A percentile compares a stretch with the other conserved stretches of the same genome.
Conservation (phyloP, 257 asterid species). For the Verbascum thapsus region DNA sequence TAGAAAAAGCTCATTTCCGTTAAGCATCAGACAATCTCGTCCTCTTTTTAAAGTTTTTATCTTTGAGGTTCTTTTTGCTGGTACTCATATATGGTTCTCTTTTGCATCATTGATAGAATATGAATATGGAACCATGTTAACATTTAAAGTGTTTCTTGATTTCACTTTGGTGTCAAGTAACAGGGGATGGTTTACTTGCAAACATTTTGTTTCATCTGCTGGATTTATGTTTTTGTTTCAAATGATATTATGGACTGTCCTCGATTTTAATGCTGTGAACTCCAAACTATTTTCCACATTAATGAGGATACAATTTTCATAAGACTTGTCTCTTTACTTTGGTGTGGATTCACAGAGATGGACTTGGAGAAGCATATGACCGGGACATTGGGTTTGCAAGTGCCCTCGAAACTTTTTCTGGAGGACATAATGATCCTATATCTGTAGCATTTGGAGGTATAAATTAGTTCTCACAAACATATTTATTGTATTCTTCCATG, state of each 20-base stretch:
- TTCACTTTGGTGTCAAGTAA: not conserved
- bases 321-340: conserved; percentile 28
- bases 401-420: conserved; percentile 84
- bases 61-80: conserved; percentile 3
- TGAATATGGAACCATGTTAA: not conserved
- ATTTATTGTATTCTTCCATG: conserved; percentile 10
- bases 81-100: not conserved
- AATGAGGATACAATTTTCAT: conserved; percentile 2
- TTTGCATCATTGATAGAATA: conserved; percentile 1
- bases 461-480: conserved; percentile 15
- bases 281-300: conserved; percentile 1
- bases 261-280: conserved; percentile 7
- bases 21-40: conserved; percentile 3
- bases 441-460: conserved; percentile 89
- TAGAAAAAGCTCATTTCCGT: conserved; percentile 5
- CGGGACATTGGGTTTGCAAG: conserved; percentile 88
- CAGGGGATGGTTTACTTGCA: not conserved
- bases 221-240: conserved; percentile 9
- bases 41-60: not conserved
- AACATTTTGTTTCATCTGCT: not conserved
- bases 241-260: not conserved
- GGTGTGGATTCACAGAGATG: conserved; percentile 68
- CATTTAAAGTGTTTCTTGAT: conserved; percentile 18
- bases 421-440: conserved; percentile 84
- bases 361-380: conserved; percentile 94